These are phyloP conservation scores for Microthlaspi erraticum DNA, from an alignment of 345 rosid genomes.

Conservation along the genomic window DNA sequence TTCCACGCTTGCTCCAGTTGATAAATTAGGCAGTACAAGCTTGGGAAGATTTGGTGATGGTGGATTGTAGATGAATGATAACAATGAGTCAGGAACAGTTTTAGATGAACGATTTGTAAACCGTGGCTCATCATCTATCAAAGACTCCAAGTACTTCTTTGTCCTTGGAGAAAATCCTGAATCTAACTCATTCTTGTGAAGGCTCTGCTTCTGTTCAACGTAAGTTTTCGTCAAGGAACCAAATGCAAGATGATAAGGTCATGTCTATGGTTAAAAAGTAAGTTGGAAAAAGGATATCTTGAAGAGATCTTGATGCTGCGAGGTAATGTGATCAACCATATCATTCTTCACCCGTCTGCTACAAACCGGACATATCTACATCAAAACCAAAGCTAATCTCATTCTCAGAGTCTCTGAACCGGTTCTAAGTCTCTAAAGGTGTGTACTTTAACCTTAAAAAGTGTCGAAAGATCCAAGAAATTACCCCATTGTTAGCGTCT, in stretches of 20 bases:
- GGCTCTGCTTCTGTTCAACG: constrained; percentile 64
- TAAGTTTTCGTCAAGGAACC: constrained; percentile 69
- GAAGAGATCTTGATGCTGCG: constrained; percentile 37
- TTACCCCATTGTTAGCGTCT: constrained; percentile 41
- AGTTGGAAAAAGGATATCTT: constrained; percentile 34
- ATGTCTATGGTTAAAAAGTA: too few relatives aligned
- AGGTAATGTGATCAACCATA: constrained; percentile 45
- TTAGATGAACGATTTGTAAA: constrained; percentile 50
- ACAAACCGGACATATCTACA: constrained; percentile 47
- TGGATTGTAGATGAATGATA: constrained; percentile 61
- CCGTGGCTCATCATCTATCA: constrained; percentile 44
- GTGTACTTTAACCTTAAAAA: neutral
- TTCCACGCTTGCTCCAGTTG: constrained; percentile 38
- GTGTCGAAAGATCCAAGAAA: constrained; percentile 5
- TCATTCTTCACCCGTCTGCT: constrained; percentile 41
- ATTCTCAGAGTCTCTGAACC: neutral
- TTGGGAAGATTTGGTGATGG: constrained; percentile 46
- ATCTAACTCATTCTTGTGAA: constrained; percentile 52
- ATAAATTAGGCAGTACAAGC: constrained; percentile 43
- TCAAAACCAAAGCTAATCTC: constrained; percentile 27
- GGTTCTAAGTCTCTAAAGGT: neutral
- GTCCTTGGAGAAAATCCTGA: constrained; percentile 49
- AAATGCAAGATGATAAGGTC: too few relatives aligned
- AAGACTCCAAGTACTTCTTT: constrained; percentile 55
- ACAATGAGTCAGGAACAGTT: constrained; percentile 56